Percentiles rank a stretch among this genome's conserved stretches.
These are phyloP conservation scores for Phylloporus arenicola DNA, from an alignment of 768 basidiomycete species.

Conservation along the genomic window DNA sequence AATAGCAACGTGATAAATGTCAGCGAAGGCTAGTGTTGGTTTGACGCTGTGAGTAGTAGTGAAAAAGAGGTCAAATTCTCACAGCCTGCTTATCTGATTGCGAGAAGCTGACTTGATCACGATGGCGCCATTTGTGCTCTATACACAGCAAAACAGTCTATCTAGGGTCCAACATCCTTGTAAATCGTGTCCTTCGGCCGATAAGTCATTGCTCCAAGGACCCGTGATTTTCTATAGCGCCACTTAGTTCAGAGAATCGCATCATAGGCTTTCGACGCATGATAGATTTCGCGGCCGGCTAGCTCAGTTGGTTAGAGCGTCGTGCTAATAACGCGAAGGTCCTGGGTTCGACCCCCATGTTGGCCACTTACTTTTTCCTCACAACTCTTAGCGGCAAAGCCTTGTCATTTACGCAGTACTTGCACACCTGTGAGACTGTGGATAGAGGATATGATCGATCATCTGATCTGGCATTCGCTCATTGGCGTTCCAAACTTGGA, in stretches of 20 bases:
- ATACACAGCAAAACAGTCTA: too few relatives aligned
- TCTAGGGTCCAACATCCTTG: too few relatives aligned
- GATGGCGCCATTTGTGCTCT: background rate
- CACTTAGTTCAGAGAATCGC: too few relatives aligned
- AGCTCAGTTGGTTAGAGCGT: conserved; percentile 33
- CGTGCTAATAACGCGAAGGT: conserved; percentile 57
- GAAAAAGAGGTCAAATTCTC: background rate
- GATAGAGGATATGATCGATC: too few relatives aligned
- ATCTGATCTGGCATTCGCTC: too few relatives aligned
- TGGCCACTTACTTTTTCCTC: conserved; percentile 41
- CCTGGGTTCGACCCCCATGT: conserved; percentile 79
- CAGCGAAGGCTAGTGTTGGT: background rate
- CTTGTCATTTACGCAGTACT: too few relatives aligned
- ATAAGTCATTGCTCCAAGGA: background rate
- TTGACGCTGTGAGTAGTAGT: background rate
- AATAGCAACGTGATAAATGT: background rate
- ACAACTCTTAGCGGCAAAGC: too few relatives aligned
- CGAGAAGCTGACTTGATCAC: background rate
- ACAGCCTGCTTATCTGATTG: background rate
- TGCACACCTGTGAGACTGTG: too few relatives aligned
- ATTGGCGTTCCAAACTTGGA: too few relatives aligned
- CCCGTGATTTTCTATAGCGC: background rate
- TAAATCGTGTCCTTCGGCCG: too few relatives aligned
- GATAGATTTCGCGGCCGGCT: conserved; percentile 16
- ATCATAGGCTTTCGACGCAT: too few relatives aligned